Percentiles rank a stretch among this genome's conserved stretches.
These are phyloP conservation scores for Acanthamoeba healyi DNA, from an alignment of 208 protist species.

Conservation along the genomic window DNA sequence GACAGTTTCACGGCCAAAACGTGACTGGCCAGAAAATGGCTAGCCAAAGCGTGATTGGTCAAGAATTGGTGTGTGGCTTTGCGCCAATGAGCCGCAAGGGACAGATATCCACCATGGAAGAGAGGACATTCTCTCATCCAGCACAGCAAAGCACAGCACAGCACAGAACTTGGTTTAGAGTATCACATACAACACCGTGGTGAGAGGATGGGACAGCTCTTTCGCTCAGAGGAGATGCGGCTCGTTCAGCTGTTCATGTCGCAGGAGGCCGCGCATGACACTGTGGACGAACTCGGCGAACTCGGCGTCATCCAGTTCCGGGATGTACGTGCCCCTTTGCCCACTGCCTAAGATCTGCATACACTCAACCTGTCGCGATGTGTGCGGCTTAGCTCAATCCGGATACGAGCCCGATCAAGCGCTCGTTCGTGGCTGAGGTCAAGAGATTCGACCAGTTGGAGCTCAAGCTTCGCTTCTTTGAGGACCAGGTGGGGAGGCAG, in stretches of 20 bases:
- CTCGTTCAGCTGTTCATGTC: constrained; percentile 97
- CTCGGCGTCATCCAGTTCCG: constrained; percentile 96
- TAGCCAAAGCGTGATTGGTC: too few species aligned
- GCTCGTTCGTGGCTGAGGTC: constrained; percentile 97
- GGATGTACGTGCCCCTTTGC: constrained; percentile 92
- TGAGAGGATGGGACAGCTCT: constrained; percentile 88
- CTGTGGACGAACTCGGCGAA: constrained; percentile 96
- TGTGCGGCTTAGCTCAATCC: too few species aligned
- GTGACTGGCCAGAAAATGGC: too few species aligned
- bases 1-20: too few species aligned
- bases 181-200: too few species aligned
- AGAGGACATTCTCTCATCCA: too few species aligned
- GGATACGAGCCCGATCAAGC: constrained; percentile 95
- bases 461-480: constrained; percentile 95
- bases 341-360: not conserved
- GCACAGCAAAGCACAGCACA: too few species aligned
- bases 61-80: too few species aligned
- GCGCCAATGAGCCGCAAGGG: too few species aligned
- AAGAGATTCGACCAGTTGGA: constrained; percentile 98
- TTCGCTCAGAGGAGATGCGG: constrained; percentile 97
- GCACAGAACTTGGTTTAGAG: too few species aligned
- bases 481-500: constrained; percentile 92
- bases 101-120: too few species aligned
- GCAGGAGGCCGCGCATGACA: constrained; percentile 97
- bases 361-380: too few species aligned